Percentiles rank a stretch among this genome's conserved stretches.
phyloP scores from a whole-genome alignment of 2,329 filamentous ascomycete genomes.

The Microdochium nivale region DNA sequence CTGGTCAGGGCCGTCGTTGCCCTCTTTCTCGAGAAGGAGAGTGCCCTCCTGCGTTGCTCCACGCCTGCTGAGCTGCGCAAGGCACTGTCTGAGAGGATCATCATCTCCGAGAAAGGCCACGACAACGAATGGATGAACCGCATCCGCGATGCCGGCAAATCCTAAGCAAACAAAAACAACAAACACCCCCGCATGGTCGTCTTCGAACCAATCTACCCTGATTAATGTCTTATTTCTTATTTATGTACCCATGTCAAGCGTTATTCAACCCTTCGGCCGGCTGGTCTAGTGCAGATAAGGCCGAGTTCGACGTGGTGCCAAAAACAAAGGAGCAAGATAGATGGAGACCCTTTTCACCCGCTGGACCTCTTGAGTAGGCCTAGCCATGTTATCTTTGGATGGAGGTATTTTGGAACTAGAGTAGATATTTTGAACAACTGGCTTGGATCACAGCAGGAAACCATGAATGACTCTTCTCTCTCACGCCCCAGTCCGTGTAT shows the following conservation, averaged over 20 bases:
- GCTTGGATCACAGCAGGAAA: too few relatives aligned
- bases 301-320: background rate
- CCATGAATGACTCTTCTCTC: too few relatives aligned
- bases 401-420: too few relatives aligned
- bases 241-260: background rate
- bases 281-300: background rate
- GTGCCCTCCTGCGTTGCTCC: slow-evolving; percentile 38
- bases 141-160: slow-evolving; percentile 13
- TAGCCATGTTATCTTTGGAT: too few relatives aligned
- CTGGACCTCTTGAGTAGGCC: too few relatives aligned
- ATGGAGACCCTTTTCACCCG: background rate
- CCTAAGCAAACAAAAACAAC: slow-evolving; percentile 1
- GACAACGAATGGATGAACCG: slow-evolving; percentile 18
- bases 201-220: background rate
- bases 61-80: slow-evolving; percentile 32
- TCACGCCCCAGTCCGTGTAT: too few relatives aligned
- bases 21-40: slow-evolving; percentile 46
- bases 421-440: too few relatives aligned
- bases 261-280: background rate
- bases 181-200: background rate
- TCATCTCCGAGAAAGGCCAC: slow-evolving; percentile 9
- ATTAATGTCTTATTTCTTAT: background rate
- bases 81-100: slow-evolving; percentile 22
- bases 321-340: background rate
- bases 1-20: slow-evolving; percentile 65